Base-by-base conservation (phyloP, 2,329 filamentous ascomycete genomes). In the Colletotrichum cereale region DNA sequence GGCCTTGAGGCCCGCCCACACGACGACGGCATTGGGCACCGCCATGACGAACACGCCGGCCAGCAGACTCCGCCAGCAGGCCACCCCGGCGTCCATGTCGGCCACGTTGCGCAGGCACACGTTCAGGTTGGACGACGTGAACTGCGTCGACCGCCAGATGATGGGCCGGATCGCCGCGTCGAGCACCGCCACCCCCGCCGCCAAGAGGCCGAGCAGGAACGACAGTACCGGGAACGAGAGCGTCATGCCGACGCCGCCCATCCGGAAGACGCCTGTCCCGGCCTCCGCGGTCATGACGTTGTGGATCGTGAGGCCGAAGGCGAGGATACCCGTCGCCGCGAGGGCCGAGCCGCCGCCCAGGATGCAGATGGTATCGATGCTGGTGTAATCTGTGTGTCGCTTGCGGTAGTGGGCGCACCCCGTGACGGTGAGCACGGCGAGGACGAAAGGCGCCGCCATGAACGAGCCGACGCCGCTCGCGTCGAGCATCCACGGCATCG, bases 81-180 rank as follows among this genome's bases (percentile, higher is more conserved):
- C 72, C 2, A 86, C 79, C 38, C 80, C 83, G 4, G 80, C 82
- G 34, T 82, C 78, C 86, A 88, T 88, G 73, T 88, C 86, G 18
- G 81, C 81, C 21, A 83, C 83, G 74, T 81, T 85, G 38, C 86
- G 83, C 63, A 86, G 80, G 31, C 82, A 82, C 16, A 83, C 78
- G n/a, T 79, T 79, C 31, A 87, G 79, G 75, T 82, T 87, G 7
- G 84, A 80, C 3, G 82, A 84, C 0, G 85, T 87, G 73, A 86
- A 88, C 56, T 83, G 82, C 10, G 86, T 84, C 40, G 85, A 87
- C n/a, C 82, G 80, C 34, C 80, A 79, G 55, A 88, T 80, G 34
- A 85, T 76, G 2, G 86, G 85, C 3, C 79, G 77, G 2, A 81
- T 79, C 0, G 83, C 81, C 3, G 80, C 79, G 64, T 86, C 83